These are phyloP conservation scores for Phtheirospermum japonicum DNA, from an alignment of 257 asterid species.

Conservation along the genomic window DNA sequence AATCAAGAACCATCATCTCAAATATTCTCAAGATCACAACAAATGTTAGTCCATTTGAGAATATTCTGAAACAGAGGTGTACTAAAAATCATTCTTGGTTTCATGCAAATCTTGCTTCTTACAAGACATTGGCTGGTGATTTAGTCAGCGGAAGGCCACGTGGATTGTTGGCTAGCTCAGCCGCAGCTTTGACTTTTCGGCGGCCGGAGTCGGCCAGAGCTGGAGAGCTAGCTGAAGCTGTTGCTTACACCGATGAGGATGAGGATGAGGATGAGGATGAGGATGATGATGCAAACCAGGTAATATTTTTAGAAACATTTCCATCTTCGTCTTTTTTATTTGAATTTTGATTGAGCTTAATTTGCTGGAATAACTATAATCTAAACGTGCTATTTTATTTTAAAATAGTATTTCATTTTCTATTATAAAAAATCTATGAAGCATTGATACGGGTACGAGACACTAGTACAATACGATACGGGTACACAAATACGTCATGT, in stretches of 20 bases:
- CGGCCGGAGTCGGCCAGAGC: slow-evolving; percentile 57
- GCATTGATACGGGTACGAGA: too few species aligned
- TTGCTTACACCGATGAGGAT: slow-evolving; percentile 44
- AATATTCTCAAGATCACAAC: slow-evolving; percentile 34
- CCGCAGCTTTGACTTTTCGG: slow-evolving; percentile 27
- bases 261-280: slow-evolving; percentile 37
- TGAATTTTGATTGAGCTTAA: too few species aligned
- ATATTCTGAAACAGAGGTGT: background rate
- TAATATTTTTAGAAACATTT: background rate
- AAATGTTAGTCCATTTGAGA: slow-evolving; percentile 6
- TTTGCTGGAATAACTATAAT: too few species aligned
- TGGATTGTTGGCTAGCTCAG: slow-evolving; percentile 20
- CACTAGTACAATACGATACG: too few species aligned
- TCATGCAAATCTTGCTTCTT: slow-evolving; percentile 9
- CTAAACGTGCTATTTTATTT: too few species aligned
- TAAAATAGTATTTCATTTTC: too few species aligned
- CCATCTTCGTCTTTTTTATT: too few species aligned
- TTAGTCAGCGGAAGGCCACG: background rate
- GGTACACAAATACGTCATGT: too few species aligned
- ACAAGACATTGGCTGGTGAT: slow-evolving; percentile 25
- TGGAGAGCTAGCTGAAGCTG: slow-evolving; percentile 41
- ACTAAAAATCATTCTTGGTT: background rate
- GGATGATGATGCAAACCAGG: slow-evolving; percentile 53
- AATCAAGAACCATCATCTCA: slow-evolving; percentile 40
- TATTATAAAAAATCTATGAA: too few species aligned